Evolutionary conservation across 2,329 filamentous ascomycete genomes (phyloP).

Genomic region (Keithomyces neogunnii): DNA sequence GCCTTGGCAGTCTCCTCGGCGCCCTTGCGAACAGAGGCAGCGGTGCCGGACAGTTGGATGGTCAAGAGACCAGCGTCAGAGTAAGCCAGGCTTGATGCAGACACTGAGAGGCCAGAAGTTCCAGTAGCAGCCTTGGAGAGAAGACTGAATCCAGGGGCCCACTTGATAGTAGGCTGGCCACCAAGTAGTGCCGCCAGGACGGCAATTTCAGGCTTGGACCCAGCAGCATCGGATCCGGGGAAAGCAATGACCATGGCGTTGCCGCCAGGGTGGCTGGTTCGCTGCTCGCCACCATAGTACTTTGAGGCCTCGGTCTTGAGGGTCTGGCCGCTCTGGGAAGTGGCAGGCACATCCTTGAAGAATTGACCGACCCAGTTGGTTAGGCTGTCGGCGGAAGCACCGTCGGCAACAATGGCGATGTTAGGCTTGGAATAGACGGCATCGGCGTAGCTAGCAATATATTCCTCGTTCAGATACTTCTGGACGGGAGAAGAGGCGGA

Average conservation of each 20-base stretch:
- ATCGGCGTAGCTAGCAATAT: conserved; percentile 66
- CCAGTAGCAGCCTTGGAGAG: conserved; percentile 70
- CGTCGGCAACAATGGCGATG: conserved; percentile 85
- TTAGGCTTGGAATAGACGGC: conserved; percentile 82
- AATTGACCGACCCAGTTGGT: conserved; percentile 89
- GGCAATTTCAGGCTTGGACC: conserved; percentile 81
- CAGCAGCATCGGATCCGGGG: conserved; percentile 73
- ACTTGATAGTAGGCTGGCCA: conserved; percentile 88
- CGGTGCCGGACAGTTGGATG: conserved; percentile 70
- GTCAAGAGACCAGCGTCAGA: conserved; percentile 89
- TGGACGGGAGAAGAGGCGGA: conserved; percentile 61
- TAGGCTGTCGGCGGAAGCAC: conserved; percentile 66
- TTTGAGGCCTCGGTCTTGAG: conserved; percentile 60
- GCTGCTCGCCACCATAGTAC: conserved; percentile 94
- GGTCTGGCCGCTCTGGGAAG: conserved; percentile 39
- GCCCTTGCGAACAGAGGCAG: conserved; percentile 62
- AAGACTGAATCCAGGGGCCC: conserved; percentile 86
- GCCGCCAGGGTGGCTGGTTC: conserved; percentile 65
- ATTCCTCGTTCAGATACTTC: conserved; percentile 72
- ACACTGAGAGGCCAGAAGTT: conserved; percentile 57
- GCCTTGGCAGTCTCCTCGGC: conserved; percentile 71
- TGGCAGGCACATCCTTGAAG: conserved; percentile 63
- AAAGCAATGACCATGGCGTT: conserved; percentile 88
- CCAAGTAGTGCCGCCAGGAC: conserved; percentile 86
- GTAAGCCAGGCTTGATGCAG: conserved; percentile 75